Evolutionary conservation across 31 red algal species (phyloP).

Genomic region (Odonthalia washingtoniensis): DNA sequence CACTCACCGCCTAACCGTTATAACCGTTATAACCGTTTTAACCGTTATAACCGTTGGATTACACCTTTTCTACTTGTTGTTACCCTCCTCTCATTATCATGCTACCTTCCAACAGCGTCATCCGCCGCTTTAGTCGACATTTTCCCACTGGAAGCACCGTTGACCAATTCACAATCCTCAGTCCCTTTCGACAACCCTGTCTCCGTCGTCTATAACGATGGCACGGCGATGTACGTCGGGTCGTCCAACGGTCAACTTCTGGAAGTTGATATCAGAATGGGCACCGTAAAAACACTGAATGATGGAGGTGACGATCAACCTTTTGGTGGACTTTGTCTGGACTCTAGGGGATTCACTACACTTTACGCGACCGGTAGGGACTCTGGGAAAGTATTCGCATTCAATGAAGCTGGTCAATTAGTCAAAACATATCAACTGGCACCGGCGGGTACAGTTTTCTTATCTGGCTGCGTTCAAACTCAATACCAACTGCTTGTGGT

Average conservation of each 20-base stretch:
- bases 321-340: constrained; percentile 66
- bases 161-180: too few species aligned
- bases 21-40: too few species aligned
- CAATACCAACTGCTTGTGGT: constrained; percentile 61
- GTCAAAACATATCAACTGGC: constrained; percentile 41
- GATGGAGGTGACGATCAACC: constrained; percentile 57
- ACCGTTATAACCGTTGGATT: too few species aligned
- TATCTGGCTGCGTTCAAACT: constrained; percentile 62
- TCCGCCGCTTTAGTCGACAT: too few species aligned
- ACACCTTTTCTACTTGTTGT: too few species aligned
- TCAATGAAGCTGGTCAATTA: constrained; percentile 49
- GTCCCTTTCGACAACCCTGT: too few species aligned
- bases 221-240: too few species aligned
- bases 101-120: too few species aligned
- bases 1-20: too few species aligned
- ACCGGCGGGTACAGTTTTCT: constrained; percentile 23
- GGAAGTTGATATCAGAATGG: constrained; percentile 58
- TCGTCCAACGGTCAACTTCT: constrained; percentile 53
- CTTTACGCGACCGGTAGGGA: constrained; percentile 65
- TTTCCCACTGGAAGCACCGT: too few species aligned
- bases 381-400: constrained; percentile 60
- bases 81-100: too few species aligned
- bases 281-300: constrained; percentile 41
- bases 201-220: too few species aligned
- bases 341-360: constrained; percentile 52